Base-by-base conservation (phyloP, 768 basidiomycete genomes). In the Sarcodon sp. region DNA sequence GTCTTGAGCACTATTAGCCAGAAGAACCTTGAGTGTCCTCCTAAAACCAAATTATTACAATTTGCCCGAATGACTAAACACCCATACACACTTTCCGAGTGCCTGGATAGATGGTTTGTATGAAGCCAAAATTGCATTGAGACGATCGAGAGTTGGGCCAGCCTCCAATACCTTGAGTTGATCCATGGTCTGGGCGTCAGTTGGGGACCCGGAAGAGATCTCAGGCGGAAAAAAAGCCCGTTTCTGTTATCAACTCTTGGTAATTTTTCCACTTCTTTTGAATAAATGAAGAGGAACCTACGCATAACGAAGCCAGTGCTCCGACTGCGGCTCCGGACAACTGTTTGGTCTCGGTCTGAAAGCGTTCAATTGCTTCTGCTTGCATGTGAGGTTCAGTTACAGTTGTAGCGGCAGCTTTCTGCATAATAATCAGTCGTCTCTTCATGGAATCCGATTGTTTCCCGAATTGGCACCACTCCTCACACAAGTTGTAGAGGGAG, bases 381-480 rank as follows among this genome's bases (percentile, higher is more conserved):
- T 77, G 76, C 34, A 69, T 66, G 34, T 73, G 69, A 7, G 76
- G 71, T 15, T 78, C 76, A n/a, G 70, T 69, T 35, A 72, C 71
- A 0, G 73, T 72, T 8, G 73, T 70, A 2, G 70, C 69, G 3
- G 75, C 77, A 12, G 79, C 74, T 53, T 75, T 77, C 57, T 87
- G 79, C 78, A 91, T 90, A 48, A 74, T 57, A 21, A 76, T 71
- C 38, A 83, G 66, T 44, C 86, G 73, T 47, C 80, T 83, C 60
- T 79, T 83, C 35, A 77, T 74, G n/a, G 68, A 64, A 51, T 90
- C 87, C 0, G 78, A 72, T 55, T 87, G 80, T 32, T 79, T 73
- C 5, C 88, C 91, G 43, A 85, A 69, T 57, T 88, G 81, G 61
- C 91, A 94, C 92, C 92, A 96, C 56, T 92, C 89, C 62, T 93